phyloP scores from a whole-genome alignment of 352 stramenopile species.

The Phytopythium vexans region DNA sequence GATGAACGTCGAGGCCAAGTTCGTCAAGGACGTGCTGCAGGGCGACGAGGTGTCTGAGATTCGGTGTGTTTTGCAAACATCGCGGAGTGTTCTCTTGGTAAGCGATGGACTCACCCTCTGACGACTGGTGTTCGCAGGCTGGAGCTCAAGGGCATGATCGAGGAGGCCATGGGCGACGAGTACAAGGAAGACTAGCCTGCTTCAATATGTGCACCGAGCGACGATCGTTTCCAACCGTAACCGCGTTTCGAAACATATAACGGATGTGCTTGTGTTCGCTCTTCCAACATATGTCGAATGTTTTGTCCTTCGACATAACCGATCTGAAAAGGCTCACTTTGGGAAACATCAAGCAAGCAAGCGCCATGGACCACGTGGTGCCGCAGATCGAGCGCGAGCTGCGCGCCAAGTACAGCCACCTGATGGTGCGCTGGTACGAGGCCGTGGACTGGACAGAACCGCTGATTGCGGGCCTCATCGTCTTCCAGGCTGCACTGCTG shows the following conservation, averaged over 20 bases:
- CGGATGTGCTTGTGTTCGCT: background rate
- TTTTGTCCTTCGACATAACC: too few relatives aligned
- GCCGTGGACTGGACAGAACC: conserved; percentile 78
- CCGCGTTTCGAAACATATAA: background rate
- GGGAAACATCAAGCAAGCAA: too few relatives aligned
- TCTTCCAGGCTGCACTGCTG: conserved; percentile 56
- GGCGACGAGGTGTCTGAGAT: conserved; percentile 87
- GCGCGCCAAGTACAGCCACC: conserved; percentile 62
- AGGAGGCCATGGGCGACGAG: conserved; percentile 85
- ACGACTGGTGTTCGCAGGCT: conserved; percentile 28
- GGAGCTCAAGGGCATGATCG: conserved; percentile 88
- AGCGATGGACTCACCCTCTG: background rate
- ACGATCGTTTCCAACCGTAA: background rate
- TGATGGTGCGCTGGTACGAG: conserved; percentile 84
- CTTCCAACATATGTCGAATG: background rate
- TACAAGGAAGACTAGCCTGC: conserved; percentile 80
- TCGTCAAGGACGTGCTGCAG: conserved; percentile 84
- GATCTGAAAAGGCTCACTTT: too few relatives aligned
- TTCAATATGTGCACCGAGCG: background rate
- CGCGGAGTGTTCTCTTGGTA: background rate
- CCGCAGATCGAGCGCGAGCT: conserved; percentile 66
- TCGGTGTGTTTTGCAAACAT: conserved; percentile 25
- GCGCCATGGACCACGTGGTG: conserved; percentile 53
- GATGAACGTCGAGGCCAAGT: conserved; percentile 82
- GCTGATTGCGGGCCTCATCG: conserved; percentile 55